Evolutionary conservation across 441 rosid species (phyloP).

Genomic region (Eugenia klotzschiana): DNA sequence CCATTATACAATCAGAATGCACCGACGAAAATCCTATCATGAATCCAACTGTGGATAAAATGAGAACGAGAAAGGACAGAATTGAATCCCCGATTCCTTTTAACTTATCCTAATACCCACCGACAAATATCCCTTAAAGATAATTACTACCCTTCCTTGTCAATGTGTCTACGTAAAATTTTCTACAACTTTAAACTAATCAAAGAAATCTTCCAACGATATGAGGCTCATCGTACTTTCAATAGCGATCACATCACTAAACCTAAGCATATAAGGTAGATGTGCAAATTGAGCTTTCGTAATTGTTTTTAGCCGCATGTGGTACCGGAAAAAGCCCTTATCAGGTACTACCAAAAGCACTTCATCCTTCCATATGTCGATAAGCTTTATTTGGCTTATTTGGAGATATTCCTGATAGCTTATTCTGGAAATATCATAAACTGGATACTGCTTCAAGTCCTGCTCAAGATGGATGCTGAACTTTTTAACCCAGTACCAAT

Average conservation of each 20-base stretch:
- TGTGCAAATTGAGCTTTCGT: background rate
- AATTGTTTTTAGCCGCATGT: background rate
- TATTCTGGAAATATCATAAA: background rate
- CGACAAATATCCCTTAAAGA: background rate
- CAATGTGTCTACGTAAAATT: background rate
- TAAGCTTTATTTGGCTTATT: background rate
- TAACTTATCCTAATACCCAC: too few species aligned
- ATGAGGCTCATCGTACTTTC: background rate
- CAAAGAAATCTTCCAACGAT: fast-evolving
- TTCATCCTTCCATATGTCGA: background rate
- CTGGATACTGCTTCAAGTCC: background rate
- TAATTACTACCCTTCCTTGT: background rate
- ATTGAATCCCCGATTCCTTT: too few species aligned
- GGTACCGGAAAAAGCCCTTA: background rate
- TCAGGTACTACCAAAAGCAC: background rate
- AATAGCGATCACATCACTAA: background rate
- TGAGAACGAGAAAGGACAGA: too few species aligned
- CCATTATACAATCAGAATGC: too few species aligned
- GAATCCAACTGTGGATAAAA: too few species aligned
- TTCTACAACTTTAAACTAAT: background rate
- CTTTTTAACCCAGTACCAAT: background rate
- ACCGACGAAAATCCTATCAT: too few species aligned
- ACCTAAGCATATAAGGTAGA: too few species aligned
- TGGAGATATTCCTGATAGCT: background rate
- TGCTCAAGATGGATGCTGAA: background rate